Percentiles rank a stretch among this genome's conserved stretches.
Evolutionary conservation across 768 basidiomycete genomes (phyloP).

Genomic region (Pleurotus tuber-regium): DNA sequence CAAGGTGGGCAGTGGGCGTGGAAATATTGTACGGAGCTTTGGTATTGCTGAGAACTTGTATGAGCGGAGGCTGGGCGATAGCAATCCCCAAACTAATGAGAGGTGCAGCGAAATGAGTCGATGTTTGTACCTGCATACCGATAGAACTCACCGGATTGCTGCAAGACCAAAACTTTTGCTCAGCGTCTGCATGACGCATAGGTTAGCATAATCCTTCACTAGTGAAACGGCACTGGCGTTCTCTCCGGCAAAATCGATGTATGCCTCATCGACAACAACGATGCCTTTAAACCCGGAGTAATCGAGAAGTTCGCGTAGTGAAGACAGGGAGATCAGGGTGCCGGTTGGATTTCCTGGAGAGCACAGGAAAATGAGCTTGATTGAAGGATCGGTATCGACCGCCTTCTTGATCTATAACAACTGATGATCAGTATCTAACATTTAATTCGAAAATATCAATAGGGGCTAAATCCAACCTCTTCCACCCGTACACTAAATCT

Average conservation of each 20-base stretch:
- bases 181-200: conserved; percentile 94
- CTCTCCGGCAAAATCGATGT: conserved; percentile 85
- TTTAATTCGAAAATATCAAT: too few species aligned
- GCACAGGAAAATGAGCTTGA: conserved; percentile 93
- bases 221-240: conserved; percentile 65
- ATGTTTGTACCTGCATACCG: too few species aligned
- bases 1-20: conserved; percentile 82
- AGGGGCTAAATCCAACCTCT: too few species aligned
- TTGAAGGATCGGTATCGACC: conserved; percentile 65
- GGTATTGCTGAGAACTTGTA: conserved; percentile 89
- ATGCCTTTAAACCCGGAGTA: conserved; percentile 86
- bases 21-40: conserved; percentile 99
- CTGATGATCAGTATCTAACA: too few species aligned
- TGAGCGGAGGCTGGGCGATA: conserved; percentile 83
- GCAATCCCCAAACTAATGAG: conserved; percentile 78
- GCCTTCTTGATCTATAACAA: conserved; percentile 65
- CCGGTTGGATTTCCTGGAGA: conserved; percentile 98
- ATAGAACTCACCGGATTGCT: conserved; percentile 76
- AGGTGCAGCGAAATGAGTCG: background rate
- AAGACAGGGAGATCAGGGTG: conserved; percentile 72
- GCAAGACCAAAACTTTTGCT: conserved; percentile 97
- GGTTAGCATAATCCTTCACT: conserved; percentile 78
- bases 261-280: conserved; percentile 94
- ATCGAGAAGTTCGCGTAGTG: conserved; percentile 69
- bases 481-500: conserved; percentile 75